A percentile compares a stretch with the other conserved stretches of the same genome.
Conservation (phyloP, 2,329 filamentous ascomycete species). For the Pseudogymnoascus sp. region DNA sequence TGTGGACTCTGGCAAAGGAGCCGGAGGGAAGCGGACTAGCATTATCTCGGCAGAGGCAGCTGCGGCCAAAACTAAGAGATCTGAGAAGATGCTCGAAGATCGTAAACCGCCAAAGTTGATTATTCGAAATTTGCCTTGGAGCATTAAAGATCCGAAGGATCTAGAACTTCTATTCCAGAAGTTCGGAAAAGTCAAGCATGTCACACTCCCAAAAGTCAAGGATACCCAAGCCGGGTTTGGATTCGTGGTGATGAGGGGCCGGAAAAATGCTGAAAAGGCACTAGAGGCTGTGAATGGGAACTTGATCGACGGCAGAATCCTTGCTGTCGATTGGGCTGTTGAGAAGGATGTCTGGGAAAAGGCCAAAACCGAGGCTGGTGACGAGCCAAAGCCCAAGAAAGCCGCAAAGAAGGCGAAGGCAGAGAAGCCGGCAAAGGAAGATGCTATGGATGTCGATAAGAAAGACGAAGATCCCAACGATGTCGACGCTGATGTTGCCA, state of each 20-base stretch:
- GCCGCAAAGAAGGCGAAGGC: constrained; percentile 20
- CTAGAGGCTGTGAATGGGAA: constrained; percentile 82
- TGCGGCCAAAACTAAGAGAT: constrained; percentile 42
- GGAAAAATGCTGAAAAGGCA: constrained; percentile 85
- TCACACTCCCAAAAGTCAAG: constrained; percentile 71
- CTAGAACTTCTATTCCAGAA: constrained; percentile 71
- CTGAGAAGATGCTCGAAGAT: constrained; percentile 52
- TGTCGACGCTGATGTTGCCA: constrained; percentile 19
- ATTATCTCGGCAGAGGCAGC: constrained; percentile 29
- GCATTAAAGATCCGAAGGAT: constrained; percentile 78
- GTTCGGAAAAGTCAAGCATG: constrained; percentile 85
- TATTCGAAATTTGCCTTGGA: constrained; percentile 92
- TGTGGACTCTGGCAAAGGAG: constrained; percentile 36
- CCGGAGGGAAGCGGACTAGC: constrained; percentile 27
- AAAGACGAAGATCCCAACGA: constrained; percentile 33
- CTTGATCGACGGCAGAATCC: constrained; percentile 72
- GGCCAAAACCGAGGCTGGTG: constrained; percentile 37
- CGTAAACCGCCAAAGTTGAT: constrained; percentile 67
- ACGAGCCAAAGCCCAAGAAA: constrained; percentile 26
- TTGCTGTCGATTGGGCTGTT: constrained; percentile 96
- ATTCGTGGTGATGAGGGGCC: constrained; percentile 80
- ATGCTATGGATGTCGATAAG: constrained; percentile 18
- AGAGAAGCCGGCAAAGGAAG: constrained; percentile 27
- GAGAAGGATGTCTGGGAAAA: constrained; percentile 81
- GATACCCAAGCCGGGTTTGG: constrained; percentile 73